Evolutionary conservation across 345 rosid species (phyloP).

Genomic region (Boechera retrofracta): DNA sequence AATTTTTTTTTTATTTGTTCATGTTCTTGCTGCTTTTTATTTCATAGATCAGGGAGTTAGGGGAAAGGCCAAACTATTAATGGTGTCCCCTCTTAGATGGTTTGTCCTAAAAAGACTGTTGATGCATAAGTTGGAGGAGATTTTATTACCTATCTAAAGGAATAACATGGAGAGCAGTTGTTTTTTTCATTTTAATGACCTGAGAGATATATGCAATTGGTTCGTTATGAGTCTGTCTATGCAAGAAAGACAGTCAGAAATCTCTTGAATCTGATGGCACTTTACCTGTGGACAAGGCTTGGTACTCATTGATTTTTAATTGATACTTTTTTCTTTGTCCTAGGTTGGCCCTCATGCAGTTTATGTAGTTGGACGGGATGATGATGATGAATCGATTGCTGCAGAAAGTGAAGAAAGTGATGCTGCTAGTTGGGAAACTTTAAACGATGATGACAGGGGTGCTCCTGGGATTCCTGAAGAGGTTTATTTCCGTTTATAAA

Average conservation of each 20-base stretch:
- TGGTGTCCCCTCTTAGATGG: constrained; percentile 16
- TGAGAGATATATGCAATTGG: constrained; percentile 16
- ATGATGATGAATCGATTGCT: constrained; percentile 81
- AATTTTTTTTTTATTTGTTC: background rate
- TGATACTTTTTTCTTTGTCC: constrained; percentile 30
- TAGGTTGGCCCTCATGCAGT: constrained; percentile 99
- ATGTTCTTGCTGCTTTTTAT: constrained; percentile 13
- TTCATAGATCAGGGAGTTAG: background rate
- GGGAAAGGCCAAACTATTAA: background rate
- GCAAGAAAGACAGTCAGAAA: constrained; percentile 3
- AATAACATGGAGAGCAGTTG: background rate
- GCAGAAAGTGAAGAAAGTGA: constrained; percentile 87
- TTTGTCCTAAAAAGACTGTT: constrained; percentile 8
- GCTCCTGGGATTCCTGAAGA: constrained; percentile 63
- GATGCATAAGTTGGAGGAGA: constrained; percentile 26
- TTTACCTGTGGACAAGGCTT: constrained; percentile 31
- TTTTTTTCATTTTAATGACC: background rate
- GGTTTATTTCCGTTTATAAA: constrained; percentile 57
- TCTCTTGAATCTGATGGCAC: constrained; percentile 12
- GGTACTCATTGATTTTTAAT: constrained; percentile 30
- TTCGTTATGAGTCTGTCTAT: constrained; percentile 24
- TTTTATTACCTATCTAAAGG: background rate
- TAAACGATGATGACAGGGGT: constrained; percentile 70
- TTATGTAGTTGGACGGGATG: constrained; percentile 95
- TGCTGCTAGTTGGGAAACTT: constrained; percentile 99